phyloP scores from a whole-genome alignment of 202 grass and related monocot genomes.

The Setaria italica region DNA sequence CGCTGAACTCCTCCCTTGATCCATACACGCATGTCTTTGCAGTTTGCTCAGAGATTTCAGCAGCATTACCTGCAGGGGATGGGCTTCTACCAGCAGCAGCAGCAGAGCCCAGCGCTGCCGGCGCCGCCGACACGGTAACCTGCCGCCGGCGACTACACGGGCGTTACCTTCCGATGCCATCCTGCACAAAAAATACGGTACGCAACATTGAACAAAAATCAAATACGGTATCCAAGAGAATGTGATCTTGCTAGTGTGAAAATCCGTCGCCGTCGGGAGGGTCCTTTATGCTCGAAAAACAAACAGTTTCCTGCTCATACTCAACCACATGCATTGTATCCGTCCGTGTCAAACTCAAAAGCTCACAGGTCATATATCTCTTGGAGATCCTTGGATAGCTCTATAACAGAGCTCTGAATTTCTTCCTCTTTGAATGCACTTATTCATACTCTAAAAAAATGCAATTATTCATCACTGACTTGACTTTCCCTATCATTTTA shows the following conservation, averaged over 20 bases:
- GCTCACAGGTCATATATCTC: conserved; percentile 3
- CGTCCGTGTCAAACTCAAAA: conserved; percentile 21
- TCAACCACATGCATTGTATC: conserved; percentile 30
- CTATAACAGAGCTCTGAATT: conserved; percentile 1
- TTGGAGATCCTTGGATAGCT: conserved; percentile 33
- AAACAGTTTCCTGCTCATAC: background rate
- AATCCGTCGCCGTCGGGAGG: conserved; percentile 28
- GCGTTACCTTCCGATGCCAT: conserved; percentile 33
- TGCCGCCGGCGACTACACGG: background rate
- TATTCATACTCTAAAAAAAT: background rate
- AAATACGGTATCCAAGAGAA: background rate
- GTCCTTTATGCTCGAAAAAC: background rate
- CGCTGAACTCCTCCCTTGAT: background rate
- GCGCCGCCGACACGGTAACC: background rate
- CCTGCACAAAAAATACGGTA: conserved; percentile 52
- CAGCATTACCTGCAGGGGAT: conserved; percentile 57
- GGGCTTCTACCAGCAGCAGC: conserved; percentile 54
- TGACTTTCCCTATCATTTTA: background rate
- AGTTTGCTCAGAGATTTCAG: conserved; percentile 35
- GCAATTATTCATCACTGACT: background rate
- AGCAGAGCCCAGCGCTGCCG: conserved; percentile 40
- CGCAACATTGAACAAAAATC: background rate
- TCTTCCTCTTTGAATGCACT: background rate
- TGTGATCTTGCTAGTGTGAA: background rate
- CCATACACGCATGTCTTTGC: background rate